Conservation (phyloP, 768 basidiomycete species). For the Collybia sp. region DNA sequence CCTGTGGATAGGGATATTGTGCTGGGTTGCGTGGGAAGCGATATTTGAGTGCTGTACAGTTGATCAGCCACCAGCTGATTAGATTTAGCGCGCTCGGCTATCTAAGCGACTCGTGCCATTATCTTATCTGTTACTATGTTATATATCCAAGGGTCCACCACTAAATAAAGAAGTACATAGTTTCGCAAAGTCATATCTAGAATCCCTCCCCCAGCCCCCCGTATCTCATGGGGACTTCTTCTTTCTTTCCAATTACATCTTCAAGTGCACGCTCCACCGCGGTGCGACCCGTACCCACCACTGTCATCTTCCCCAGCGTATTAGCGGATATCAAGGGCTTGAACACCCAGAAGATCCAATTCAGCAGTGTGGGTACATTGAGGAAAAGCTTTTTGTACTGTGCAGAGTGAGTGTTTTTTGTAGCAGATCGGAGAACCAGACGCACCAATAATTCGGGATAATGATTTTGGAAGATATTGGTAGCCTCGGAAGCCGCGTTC, state of each 20-base stretch:
- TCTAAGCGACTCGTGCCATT: neutral
- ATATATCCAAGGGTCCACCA: neutral
- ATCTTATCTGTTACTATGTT: neutral
- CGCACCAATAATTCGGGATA: conserved; percentile 77
- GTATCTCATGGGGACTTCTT: conserved; percentile 62
- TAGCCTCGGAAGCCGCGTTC: conserved; percentile 69
- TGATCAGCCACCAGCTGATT: conserved; percentile 11
- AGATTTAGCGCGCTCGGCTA: neutral
- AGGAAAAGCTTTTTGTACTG: conserved; percentile 78
- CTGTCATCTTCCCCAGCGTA: conserved; percentile 78
- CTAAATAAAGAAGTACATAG: neutral
- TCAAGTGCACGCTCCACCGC: conserved; percentile 56
- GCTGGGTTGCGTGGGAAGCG: conserved; percentile 26
- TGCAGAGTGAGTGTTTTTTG: neutral
- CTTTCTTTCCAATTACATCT: conserved; percentile 44
- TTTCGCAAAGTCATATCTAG: conserved; percentile 14
- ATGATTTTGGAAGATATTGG: conserved; percentile 68
- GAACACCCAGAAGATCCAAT: conserved; percentile 85
- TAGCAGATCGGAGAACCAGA: conserved; percentile 3
- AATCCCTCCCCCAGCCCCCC: conserved; percentile 63
- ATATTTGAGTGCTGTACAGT: conserved; percentile 32
- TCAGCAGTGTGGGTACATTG: conserved; percentile 70
- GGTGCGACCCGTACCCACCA: conserved; percentile 63
- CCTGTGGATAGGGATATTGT: conserved; percentile 12
- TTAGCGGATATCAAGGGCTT: conserved; percentile 66